Evolutionary conservation across 306 rosid genomes (phyloP), one percentile per base, ranked within the genome.

Genomic region (Purshia tridentata): DNA sequence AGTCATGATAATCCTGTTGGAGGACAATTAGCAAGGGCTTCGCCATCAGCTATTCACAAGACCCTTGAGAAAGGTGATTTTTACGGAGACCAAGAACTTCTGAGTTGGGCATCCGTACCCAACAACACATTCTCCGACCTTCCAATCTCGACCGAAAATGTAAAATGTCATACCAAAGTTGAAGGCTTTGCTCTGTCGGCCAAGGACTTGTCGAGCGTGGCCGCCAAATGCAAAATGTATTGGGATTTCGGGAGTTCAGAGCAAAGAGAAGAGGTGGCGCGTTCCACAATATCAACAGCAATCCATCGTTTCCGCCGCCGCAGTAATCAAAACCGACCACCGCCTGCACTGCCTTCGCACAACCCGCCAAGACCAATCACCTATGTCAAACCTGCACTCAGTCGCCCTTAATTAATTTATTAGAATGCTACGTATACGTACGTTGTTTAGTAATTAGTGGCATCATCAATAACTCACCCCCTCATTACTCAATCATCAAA

Each of bases 111-210:
- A 35, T 12, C 19, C 35, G 2, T 29, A 39, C 10, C 66, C 14
- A 3, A 29, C 35, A 29, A 29, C 35, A 1, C 42, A 0, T 35
- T 35, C 7, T 10, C n/a, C 6, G 6, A 39, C 11, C 9, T 61
- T 61, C 66, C 66, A 14, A 39, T 61, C 18, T 61, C 51, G 5
- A 6, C 54, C 70, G 29, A 19, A 3, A 22, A 10, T 12, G 70
- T 65, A 8, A 65, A 47, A 65, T 9, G 41, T 11, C 70, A 16
- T 13, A 44, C 70, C 18, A 65, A 46, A 22, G 70, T 65, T 7
- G 54, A 65, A 47, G 55, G 16, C 50, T 46, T 45, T 9, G 19
- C 3, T 18, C 19, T 65, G 15, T 45, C 9, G 22, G 29, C 29
- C 49, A 41, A 8, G 23, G 41, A 14, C 72, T 67, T 50, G 58